These are phyloP conservation scores for Heterobasidion irregulare DNA, from an alignment of 1,284 basidiomycete genomes.

Conservation along the genomic window DNA sequence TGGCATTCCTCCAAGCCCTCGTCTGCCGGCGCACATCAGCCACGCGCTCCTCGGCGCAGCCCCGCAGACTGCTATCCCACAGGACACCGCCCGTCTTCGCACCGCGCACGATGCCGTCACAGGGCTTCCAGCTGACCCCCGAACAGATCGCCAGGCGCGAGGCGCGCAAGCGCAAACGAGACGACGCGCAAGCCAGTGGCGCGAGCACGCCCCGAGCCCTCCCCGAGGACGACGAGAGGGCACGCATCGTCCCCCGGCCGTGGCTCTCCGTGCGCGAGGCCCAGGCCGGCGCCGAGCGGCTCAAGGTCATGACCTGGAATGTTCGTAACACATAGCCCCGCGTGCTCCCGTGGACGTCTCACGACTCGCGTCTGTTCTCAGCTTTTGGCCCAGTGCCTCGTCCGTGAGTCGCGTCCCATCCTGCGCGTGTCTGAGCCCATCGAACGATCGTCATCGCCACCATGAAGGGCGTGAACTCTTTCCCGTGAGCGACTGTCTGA, in stretches of 20 bases:
- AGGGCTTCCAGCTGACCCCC: slow-evolving; percentile 29
- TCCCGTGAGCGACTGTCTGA: slow-evolving; percentile 76
- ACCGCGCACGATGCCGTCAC: neutral
- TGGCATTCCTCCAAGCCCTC: too few species aligned
- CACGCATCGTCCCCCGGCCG: slow-evolving; percentile 34
- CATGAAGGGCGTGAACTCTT: slow-evolving; percentile 73
- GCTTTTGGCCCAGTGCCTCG: slow-evolving; percentile 70
- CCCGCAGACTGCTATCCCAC: too few species aligned
- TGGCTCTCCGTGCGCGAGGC: slow-evolving; percentile 38
- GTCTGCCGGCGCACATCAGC: too few species aligned
- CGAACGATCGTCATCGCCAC: neutral
- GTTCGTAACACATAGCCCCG: slow-evolving; percentile 33
- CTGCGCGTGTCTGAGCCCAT: neutral
- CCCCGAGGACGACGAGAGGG: slow-evolving; percentile 15
- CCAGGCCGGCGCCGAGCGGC: slow-evolving; percentile 12
- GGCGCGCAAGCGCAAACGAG: slow-evolving; percentile 43
- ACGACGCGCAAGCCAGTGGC: slow-evolving; percentile 9
- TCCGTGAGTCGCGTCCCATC: slow-evolving; percentile 46
- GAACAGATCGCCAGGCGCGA: slow-evolving; percentile 49
- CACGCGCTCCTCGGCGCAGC: too few species aligned
- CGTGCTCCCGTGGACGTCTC: slow-evolving; percentile 1
- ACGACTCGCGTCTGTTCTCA: slow-evolving; percentile 20
- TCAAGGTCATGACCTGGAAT: slow-evolving; percentile 74
- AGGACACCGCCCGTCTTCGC: too few species aligned
- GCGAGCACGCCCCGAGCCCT: neutral